Conservation (phyloP, 139 green algal genomes). For the Ostreobium quekettii region DNA sequence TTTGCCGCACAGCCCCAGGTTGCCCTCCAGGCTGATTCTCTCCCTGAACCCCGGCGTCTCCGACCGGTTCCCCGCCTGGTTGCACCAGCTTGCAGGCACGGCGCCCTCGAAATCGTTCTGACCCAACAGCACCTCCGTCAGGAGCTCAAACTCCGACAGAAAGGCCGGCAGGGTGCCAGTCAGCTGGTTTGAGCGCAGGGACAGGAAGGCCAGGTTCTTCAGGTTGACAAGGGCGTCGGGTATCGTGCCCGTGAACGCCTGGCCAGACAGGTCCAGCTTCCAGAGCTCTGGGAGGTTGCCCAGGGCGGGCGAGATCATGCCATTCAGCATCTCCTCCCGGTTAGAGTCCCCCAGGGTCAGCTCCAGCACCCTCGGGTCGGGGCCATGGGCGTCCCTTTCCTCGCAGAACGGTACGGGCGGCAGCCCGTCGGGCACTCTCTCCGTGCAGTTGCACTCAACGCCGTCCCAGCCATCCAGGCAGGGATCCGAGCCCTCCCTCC, state of each 20-base stretch:
- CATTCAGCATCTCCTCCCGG: neutral
- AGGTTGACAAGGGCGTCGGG: slow-evolving; percentile 8
- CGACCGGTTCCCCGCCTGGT: too few relatives aligned
- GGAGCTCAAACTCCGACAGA: slow-evolving; percentile 1
- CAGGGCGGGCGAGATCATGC: slow-evolving; percentile 3
- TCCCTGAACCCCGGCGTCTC: too few relatives aligned
- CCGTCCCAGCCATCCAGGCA: slow-evolving; percentile 8
- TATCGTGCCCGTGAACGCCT: slow-evolving; percentile 25
- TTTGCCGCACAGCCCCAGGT: slow-evolving; percentile 20
- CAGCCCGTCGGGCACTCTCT: too few relatives aligned
- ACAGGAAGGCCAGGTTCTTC: slow-evolving; percentile 24
- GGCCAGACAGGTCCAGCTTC: slow-evolving; percentile 25
- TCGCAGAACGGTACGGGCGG: too few relatives aligned
- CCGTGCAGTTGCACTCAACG: neutral
- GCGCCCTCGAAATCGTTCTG: slow-evolving; percentile 16
- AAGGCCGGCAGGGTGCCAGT: slow-evolving; percentile 9
- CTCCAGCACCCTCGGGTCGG: too few relatives aligned
- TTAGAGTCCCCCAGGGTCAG: too few relatives aligned
- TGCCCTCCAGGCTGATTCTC: slow-evolving; percentile 15
- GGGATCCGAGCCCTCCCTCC: slow-evolving; percentile 7
- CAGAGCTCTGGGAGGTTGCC: slow-evolving; percentile 21
- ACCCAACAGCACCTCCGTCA: slow-evolving; percentile 9
- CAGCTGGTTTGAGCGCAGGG: slow-evolving; percentile 19
- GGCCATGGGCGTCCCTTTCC: too few relatives aligned
- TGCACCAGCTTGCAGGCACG: slow-evolving; percentile 19